Evolutionary conservation across 345 rosid genomes (phyloP).

Genomic region (Eucalyptus marginata): DNA sequence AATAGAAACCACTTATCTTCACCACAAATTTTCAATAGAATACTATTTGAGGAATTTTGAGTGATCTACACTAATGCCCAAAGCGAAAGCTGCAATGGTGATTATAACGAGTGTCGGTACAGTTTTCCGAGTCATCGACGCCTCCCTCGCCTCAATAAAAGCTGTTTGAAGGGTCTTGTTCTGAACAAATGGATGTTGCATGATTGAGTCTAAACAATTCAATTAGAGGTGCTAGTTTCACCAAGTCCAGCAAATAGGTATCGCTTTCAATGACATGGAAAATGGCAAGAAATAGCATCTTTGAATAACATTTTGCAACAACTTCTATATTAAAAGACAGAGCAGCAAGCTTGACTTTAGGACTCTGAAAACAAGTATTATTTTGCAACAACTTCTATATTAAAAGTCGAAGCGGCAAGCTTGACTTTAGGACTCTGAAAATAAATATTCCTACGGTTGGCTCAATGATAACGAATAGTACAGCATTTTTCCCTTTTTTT

Average conservation of each 20-base stretch:
- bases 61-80: too few species aligned
- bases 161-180: not conserved
- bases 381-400: not conserved
- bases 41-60: too few species aligned
- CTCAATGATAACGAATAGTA: not conserved
- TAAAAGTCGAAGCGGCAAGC: not conserved
- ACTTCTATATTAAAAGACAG: not conserved
- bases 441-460: not conserved
- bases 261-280: too few species aligned
- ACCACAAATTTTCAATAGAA: not conserved
- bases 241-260: too few species aligned
- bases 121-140: too few species aligned
- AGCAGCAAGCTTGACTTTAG: not conserved
- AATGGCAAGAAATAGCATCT: too few species aligned
- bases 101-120: too few species aligned
- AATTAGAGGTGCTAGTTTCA: not conserved
- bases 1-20: not conserved
- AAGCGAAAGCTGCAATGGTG: too few species aligned
- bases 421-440: not conserved
- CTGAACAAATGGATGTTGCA: not conserved
- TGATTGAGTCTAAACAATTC: not conserved
- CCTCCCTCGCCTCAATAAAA: fast-evolving
- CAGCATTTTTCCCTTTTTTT: not conserved
- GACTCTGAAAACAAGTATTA: not conserved
- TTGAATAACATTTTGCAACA: too few species aligned